A percentile compares a stretch with the other conserved stretches of the same genome.
These are phyloP conservation scores for Craterostigma plantagineum DNA, from an alignment of 257 asterid genomes.

Conservation along the genomic window DNA sequence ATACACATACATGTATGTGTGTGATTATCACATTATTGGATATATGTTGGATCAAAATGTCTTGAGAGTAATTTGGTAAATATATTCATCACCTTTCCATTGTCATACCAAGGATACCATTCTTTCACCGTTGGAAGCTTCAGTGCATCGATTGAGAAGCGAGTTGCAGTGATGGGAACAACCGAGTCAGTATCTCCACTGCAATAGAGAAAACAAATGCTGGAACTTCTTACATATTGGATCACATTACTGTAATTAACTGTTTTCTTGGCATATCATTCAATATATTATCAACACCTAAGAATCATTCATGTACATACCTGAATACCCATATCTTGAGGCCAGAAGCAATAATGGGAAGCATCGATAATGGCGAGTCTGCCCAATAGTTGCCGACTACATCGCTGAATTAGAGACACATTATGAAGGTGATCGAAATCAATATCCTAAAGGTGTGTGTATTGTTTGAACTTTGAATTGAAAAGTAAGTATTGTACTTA, in stretches of 20 bases:
- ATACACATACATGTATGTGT: neutral
- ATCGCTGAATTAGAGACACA: constrained; percentile 35
- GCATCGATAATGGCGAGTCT: constrained; percentile 85
- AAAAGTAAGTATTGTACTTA: too few relatives aligned
- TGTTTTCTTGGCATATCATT: too few relatives aligned
- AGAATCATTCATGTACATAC: constrained; percentile 28
- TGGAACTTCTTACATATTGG: too few relatives aligned
- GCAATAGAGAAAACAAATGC: constrained; percentile 4
- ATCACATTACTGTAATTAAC: too few relatives aligned
- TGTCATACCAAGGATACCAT: constrained; percentile 94
- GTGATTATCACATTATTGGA: too few relatives aligned
- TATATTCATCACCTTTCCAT: constrained; percentile 33
- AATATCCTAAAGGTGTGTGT: neutral
- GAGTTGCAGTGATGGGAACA: constrained; percentile 88
- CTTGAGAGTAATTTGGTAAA: neutral
- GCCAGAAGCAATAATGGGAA: constrained; percentile 82
- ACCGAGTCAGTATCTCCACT: constrained; percentile 96
- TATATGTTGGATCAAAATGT: too few relatives aligned
- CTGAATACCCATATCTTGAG: constrained; percentile 89
- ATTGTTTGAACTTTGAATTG: too few relatives aligned
- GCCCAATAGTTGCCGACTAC: constrained; percentile 65
- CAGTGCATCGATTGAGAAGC: constrained; percentile 85
- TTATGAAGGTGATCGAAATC: too few relatives aligned
- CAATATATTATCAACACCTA: too few relatives aligned
- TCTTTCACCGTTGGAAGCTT: constrained; percentile 62